phyloP scores from a whole-genome alignment of 2,329 filamentous ascomycete species.

The Penicillium sp. region DNA sequence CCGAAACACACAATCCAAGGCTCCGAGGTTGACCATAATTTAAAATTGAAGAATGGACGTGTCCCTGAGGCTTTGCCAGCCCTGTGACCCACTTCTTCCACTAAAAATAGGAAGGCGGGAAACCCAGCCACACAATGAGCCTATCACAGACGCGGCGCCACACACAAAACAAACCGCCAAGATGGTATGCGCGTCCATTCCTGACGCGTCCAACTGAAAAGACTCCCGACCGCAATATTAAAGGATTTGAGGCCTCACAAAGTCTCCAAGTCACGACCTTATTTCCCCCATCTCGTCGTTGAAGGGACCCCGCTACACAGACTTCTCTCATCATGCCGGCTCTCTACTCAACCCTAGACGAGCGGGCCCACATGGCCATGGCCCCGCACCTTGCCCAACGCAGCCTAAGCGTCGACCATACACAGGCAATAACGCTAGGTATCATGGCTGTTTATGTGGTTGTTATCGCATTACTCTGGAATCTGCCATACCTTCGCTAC shows the following conservation, averaged over 20 bases:
- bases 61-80: not conserved
- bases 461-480: slow-evolving; percentile 75
- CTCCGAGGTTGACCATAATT: not conserved
- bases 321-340: slow-evolving; percentile 29
- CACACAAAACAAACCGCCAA: not conserved
- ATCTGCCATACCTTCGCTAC: slow-evolving; percentile 73
- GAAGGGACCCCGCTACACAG: not conserved
- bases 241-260: not conserved
- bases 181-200: slow-evolving; percentile 16
- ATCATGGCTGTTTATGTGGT: slow-evolving; percentile 72
- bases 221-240: not conserved
- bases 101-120: not conserved
- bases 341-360: slow-evolving; percentile 23
- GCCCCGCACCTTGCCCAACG: slow-evolving; percentile 49
- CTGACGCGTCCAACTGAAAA: slow-evolving; percentile 7
- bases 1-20: no score
- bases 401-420: slow-evolving; percentile 63
- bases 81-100: not conserved
- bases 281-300: no score
- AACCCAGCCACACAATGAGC: not conserved
- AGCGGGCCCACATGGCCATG: slow-evolving; percentile 21
- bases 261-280: not conserved
- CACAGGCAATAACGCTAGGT: slow-evolving; percentile 70
- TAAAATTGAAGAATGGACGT: not conserved
- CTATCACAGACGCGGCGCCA: not conserved